Base-by-base conservation (phyloP, 2,329 filamentous ascomycete genomes). In the Arthrinium puccinioides region DNA sequence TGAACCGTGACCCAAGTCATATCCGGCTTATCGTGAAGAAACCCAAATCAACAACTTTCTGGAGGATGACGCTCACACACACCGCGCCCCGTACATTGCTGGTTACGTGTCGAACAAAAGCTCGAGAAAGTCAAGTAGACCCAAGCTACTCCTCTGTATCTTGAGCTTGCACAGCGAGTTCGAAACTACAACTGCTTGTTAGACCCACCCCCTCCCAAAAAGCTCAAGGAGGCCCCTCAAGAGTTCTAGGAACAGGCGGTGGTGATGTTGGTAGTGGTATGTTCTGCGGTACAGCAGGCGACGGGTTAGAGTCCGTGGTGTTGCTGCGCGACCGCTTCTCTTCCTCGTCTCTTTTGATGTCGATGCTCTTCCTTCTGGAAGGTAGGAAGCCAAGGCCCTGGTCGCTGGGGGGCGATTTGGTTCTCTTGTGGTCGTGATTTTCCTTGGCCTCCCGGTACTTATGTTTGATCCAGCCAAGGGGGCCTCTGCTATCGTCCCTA, bases 361-460 rank as follows among this genome's bases (percentile, higher is more conserved):
- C 70, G 19, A 68, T 40, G 43, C 69, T 74, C 56, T 64, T 74
- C 4, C 62, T 66, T n/a, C 67, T 56, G 4, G 60, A 48, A 11
- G 57, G 45, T 4, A 65, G 33, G 21, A 64, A 56, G 19, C 44
- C 53, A 36, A 51, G 53, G 45, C 39, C 49, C 2, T 45, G 53
- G 18, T 66, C 64, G 18, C 60, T 60, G 2, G 74, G 69, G 4
- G 74, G 74, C 8, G 74, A 77, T 53, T 76, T 77, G 47, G 67
- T 70, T 34, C 75, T 66, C 46, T 70, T 64, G 32, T 72, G 64
- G 38, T 77, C 74, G 1, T 61, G 67, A 28, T 60, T 74, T 45
- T 76, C 74, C 53, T 76, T 78, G 36, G 70, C 70, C 49, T 75
- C 74, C 19, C 74, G 70, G 51, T 76, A 76, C 52, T 79, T 79